phyloP scores from a whole-genome alignment of 2,329 filamentous ascomycete species.

The Exophiala phaeomuriformis region DNA sequence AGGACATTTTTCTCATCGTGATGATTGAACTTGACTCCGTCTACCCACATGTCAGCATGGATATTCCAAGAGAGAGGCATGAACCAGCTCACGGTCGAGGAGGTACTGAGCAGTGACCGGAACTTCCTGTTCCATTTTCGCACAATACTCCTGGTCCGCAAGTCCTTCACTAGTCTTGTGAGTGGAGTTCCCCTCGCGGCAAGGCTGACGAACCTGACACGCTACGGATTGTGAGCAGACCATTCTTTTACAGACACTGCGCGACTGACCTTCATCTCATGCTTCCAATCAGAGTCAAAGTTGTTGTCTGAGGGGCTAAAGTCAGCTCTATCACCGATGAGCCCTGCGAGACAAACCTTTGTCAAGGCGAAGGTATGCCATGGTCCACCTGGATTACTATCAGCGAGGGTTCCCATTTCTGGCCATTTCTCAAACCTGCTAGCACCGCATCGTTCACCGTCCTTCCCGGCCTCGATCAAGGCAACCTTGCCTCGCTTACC shows the following conservation, averaged over 20 bases:
- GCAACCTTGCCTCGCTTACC: conserved; percentile 35
- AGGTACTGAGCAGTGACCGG: conserved; percentile 35
- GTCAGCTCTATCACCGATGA: too few species aligned
- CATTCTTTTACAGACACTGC: too few species aligned
- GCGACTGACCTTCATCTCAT: conserved; percentile 18
- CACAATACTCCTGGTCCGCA: conserved; percentile 37
- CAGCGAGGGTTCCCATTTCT: background rate
- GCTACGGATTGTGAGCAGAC: conserved; percentile 1
- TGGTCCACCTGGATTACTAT: conserved; percentile 30
- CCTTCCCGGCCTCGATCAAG: conserved; percentile 36
- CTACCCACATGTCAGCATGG: background rate
- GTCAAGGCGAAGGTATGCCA: conserved; percentile 38
- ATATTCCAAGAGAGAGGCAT: too few species aligned
- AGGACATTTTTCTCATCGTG: conserved; percentile 38
- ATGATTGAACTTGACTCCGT: conserved; percentile 31
- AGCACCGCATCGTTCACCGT: conserved; percentile 37
- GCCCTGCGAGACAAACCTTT: conserved; percentile 18
- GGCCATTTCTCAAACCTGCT: conserved; percentile 28
- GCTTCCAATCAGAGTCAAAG: conserved; percentile 22
- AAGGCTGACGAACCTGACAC: conserved; percentile 8
- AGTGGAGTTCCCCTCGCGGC: background rate
- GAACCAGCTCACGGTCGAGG: conserved; percentile 27
- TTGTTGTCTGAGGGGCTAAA: conserved; percentile 23
- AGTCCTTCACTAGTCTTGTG: conserved; percentile 27
- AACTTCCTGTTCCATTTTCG: conserved; percentile 35